phyloP scores from a whole-genome alignment of 1,284 basidiomycete species.

The Leucoagaricus sp. region DNA sequence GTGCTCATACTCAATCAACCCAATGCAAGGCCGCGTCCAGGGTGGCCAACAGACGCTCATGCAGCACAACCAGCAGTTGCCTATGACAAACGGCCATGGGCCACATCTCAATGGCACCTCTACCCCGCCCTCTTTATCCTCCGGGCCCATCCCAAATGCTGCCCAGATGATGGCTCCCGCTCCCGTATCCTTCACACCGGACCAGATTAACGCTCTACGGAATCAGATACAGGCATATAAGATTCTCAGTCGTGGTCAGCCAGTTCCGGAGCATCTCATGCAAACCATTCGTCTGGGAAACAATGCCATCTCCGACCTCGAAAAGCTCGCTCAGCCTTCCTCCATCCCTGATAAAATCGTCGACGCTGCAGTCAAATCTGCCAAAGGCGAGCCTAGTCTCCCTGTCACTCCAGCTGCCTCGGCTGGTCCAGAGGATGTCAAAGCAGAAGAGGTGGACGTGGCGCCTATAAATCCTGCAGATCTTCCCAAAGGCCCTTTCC shows the following conservation, averaged over 20 bases:
- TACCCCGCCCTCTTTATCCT: conserved; percentile 31
- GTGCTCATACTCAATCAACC: conserved; percentile 9
- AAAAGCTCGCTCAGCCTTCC: conserved; percentile 59
- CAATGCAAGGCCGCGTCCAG: conserved; percentile 30
- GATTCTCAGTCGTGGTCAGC: conserved; percentile 75
- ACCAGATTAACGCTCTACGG: conserved; percentile 84
- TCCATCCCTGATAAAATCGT: conserved; percentile 67
- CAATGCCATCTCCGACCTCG: conserved; percentile 59
- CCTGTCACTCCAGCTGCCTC: conserved; percentile 29
- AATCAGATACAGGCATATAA: conserved; percentile 93
- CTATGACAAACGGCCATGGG: conserved; percentile 44
- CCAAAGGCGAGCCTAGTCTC: conserved; percentile 57
- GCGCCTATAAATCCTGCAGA: conserved; percentile 47
- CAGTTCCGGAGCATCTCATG: conserved; percentile 81
- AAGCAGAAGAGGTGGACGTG: conserved; percentile 45
- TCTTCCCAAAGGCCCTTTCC: conserved; percentile 66
- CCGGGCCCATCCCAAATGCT: conserved; percentile 37
- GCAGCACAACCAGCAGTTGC: conserved; percentile 25
- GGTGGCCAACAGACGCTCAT: conserved; percentile 26
- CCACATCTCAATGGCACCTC: conserved; percentile 39
- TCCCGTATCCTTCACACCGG: conserved; percentile 79
- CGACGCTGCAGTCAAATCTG: conserved; percentile 79
- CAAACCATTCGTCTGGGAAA: conserved; percentile 73
- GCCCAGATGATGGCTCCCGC: conserved; percentile 46
- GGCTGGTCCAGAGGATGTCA: conserved; percentile 34